Evolutionary conservation across 169 alveolate species (phyloP).

Genomic region (Plasmodium fragile): DNA sequence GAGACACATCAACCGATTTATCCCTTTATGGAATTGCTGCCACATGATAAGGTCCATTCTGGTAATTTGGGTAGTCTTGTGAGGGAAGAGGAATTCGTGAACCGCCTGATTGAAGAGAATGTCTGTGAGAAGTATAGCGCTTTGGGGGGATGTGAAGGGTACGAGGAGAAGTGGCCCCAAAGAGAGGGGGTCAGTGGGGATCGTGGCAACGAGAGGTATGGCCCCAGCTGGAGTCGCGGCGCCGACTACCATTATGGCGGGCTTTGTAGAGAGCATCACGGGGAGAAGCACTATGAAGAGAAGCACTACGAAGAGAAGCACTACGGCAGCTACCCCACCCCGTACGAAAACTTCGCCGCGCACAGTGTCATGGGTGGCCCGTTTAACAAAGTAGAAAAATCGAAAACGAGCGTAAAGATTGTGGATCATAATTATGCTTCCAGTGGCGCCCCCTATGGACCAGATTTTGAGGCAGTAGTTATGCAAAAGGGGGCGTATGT

Average conservation of each 20-base stretch:
- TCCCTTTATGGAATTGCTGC: background rate
- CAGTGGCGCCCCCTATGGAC: background rate
- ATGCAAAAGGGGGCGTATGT: background rate
- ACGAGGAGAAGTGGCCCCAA: background rate
- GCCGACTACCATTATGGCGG: background rate
- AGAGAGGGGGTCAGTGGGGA: background rate
- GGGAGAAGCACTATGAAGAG: background rate
- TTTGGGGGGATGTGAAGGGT: background rate
- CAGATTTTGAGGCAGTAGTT: background rate
- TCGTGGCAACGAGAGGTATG: background rate
- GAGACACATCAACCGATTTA: background rate
- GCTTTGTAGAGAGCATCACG: background rate
- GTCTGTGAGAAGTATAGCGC: background rate
- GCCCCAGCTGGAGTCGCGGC: background rate
- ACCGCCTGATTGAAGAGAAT: background rate
- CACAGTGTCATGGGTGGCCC: background rate
- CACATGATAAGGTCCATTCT: background rate
- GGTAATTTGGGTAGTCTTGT: background rate
- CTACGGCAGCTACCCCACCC: background rate
- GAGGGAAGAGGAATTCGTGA: background rate
- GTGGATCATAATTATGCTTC: background rate
- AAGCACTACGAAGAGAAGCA: background rate
- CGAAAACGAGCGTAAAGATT: background rate
- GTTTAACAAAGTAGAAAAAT: background rate
- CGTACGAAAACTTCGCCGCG: background rate